Evolutionary conservation across 192 early-diverging fungal genomes (phyloP).

Genomic region (Thamnidium elegans): DNA sequence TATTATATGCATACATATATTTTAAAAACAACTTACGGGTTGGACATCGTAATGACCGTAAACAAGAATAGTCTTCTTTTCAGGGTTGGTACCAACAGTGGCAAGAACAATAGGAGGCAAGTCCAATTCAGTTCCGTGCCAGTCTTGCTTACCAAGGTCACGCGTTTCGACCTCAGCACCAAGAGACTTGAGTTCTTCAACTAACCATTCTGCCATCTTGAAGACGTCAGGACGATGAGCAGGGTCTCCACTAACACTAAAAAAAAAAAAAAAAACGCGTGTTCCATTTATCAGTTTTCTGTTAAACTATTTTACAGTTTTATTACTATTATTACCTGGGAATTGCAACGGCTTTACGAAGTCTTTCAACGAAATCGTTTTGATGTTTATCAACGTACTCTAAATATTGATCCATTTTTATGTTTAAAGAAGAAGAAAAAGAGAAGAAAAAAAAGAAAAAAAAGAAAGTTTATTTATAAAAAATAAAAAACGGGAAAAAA

Average conservation of each 20-base stretch:
- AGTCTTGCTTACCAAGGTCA: conserved; percentile 78
- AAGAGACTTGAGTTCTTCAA: conserved; percentile 66
- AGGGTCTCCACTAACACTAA: conserved; percentile 77
- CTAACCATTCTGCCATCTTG: conserved; percentile 88
- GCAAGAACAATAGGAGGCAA: conserved; percentile 92
- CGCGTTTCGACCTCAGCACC: conserved; percentile 64
- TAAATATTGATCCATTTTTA: conserved; percentile 61
- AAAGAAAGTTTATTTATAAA: neutral
- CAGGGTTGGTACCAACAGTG: conserved; percentile 83
- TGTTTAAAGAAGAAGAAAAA: conserved; percentile 7
- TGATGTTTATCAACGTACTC: conserved; percentile 76
- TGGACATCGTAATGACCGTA: conserved; percentile 99
- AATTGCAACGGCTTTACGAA: conserved; percentile 87
- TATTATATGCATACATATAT: neutral
- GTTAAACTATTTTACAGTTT: neutral
- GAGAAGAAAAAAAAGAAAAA: conserved; percentile 11
- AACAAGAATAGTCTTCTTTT: conserved; percentile 94
- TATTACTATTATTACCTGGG: conserved; percentile 54
- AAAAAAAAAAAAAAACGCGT: too few species aligned
- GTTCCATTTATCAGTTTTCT: neutral
- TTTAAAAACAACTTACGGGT: too few species aligned
- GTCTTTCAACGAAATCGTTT: conserved; percentile 75
- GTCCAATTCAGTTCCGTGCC: conserved; percentile 75
- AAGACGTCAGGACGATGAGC: conserved; percentile 76
- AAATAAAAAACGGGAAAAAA: neutral